Evolutionary conservation across 768 basidiomycete genomes (phyloP).

Genomic region (Coprinopsis sp.): DNA sequence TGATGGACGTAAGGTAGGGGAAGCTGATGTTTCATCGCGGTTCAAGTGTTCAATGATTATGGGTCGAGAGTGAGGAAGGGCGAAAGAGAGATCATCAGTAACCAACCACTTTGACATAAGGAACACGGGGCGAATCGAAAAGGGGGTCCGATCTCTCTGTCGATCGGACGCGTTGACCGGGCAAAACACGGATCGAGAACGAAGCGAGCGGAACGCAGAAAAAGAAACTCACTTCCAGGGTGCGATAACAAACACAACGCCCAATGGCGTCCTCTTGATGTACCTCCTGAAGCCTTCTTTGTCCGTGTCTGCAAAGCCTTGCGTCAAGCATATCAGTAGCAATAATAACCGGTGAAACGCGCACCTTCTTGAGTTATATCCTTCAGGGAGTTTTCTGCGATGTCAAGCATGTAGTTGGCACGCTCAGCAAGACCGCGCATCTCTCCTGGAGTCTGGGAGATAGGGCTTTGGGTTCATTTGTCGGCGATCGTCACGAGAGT

Average conservation of each 20-base stretch:
- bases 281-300: constrained; percentile 79
- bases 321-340: no score
- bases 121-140: no score
- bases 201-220: not conserved
- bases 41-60: no score
- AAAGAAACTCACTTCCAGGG: constrained; percentile 78
- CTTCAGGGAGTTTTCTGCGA: constrained; percentile 68
- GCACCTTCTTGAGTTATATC: no score
- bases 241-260: constrained; percentile 82
- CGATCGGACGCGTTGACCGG: no score
- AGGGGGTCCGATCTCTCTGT: no score
- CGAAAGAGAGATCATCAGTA: no score
- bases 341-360: no score
- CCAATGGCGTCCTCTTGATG: constrained; percentile 80
- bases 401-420: constrained; percentile 78
- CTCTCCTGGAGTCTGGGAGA: constrained; percentile 75
- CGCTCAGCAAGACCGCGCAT: constrained; percentile 77
- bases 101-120: no score
- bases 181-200: no score
- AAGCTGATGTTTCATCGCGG: constrained; percentile 45
- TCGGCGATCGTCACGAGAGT: not conserved
- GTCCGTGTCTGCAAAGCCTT: constrained; percentile 71
- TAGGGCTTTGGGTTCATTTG: constrained; percentile 49
- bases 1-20: constrained; percentile 87
- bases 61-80: no score